Base-by-base conservation (phyloP, 352 stramenopile genomes). In the Halophytophthora polymorphica region DNA sequence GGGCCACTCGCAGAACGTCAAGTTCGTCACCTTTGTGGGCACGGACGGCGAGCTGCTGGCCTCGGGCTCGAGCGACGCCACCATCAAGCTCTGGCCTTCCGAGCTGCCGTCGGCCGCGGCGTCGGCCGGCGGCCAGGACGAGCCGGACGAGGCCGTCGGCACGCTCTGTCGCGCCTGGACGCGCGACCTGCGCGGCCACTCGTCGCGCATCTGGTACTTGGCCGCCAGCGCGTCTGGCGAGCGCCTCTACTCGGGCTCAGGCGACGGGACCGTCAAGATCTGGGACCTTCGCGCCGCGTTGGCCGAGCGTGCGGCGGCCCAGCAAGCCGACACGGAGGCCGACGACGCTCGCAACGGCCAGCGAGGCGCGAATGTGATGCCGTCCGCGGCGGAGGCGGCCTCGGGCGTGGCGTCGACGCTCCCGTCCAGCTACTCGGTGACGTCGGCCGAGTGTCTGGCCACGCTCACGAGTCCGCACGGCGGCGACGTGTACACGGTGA, bases 1-100 rank as follows among this genome's bases (percentile, higher is more conserved):
- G 11, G 83, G 86, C 2, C 86, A 96, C 55, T 77, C 71, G 38
- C 80, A 93, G 60, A 96, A 96, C 56, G 81, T 96, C 34, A 96
- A 96, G 53, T 91, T 83, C 53, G 84, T 90, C 14, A 90, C 80
- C 3, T 94, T 96, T 66, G 73, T 94, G 19, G 86, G 86, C 17
- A 78, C 80, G 1, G 83, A 96, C 43, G 86, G 86, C 14, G 78
- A 90, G 41, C 78, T 94, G 36, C 58, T 96, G 10, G 86, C 86
- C 5, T 93, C 82, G 0, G 86, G 83, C 0, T 93, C 83, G 15
- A 96, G 86, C 52, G 86, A 96, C 56, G 73, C 76, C n/a, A 83
- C 73, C 4, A 91, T 96, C 29, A 90, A 88, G 59, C 69, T 96
- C 14, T 96, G 86, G 86, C 78, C 76, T 6, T 83, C 88, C 1